These are phyloP conservation scores for Cytospora paraplurivora DNA, from an alignment of 2,329 filamentous ascomycete genomes.

Conservation along the genomic window DNA sequence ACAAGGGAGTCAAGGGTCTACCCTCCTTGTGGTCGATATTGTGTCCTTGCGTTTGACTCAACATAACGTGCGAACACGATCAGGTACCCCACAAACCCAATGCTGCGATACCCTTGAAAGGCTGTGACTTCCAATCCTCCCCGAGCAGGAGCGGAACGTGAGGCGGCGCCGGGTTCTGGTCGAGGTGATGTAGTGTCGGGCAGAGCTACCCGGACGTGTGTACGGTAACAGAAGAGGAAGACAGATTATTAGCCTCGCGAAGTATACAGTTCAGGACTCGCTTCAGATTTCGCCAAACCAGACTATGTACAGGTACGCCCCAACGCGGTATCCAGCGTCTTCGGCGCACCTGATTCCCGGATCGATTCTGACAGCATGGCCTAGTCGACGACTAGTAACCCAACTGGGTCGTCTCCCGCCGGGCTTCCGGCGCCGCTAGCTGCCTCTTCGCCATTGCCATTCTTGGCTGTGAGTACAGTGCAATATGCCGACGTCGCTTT, in stretches of 20 bases:
- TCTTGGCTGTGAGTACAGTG: not conserved
- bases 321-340: not conserved
- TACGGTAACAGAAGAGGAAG: not conserved
- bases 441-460: not conserved
- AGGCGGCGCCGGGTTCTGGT: not conserved
- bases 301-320: not conserved
- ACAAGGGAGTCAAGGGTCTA: not conserved
- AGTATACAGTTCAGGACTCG: not conserved
- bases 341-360: not conserved
- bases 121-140: not conserved
- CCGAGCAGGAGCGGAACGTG: not conserved
- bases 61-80: slow-evolving; percentile 14
- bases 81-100: not conserved
- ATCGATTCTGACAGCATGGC: not conserved
- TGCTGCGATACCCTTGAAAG: slow-evolving; percentile 18
- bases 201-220: not conserved
- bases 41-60: slow-evolving; percentile 1
- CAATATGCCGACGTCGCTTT: not conserved
- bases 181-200: not conserved
- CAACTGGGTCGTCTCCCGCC: not conserved
- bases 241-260: not conserved
- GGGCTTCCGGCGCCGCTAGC: not conserved
- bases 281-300: not conserved
- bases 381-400: not conserved
- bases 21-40: not conserved